Evolutionary conservation across 23 red algal genomes (phyloP).

Genomic region (Gracilaria gracilis): DNA sequence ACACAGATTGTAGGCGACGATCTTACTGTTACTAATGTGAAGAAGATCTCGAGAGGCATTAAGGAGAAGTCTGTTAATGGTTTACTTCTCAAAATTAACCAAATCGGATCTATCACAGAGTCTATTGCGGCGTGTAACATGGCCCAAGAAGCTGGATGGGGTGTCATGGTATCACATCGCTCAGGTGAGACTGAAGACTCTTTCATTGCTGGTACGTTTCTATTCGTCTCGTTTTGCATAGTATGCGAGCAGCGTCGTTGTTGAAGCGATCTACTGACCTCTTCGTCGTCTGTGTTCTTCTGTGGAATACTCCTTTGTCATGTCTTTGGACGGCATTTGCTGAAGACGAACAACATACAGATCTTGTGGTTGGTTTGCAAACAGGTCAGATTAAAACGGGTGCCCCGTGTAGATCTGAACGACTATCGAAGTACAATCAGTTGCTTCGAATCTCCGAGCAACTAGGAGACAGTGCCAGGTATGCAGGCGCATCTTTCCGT

Average conservation of each 20-base stretch:
- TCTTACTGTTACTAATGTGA: conserved; percentile 92
- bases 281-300: not conserved
- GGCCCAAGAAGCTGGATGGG: conserved; percentile 84
- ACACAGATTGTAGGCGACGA: conserved; percentile 98
- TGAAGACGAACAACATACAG: too few species aligned
- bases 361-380: conserved; percentile 93
- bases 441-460: conserved; percentile 93
- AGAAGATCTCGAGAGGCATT: conserved; percentile 81
- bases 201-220: conserved; percentile 73
- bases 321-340: not conserved
- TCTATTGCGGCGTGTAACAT: conserved; percentile 87
- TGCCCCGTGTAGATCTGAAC: conserved; percentile 95
- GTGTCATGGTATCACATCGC: conserved; percentile 97
- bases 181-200: conserved; percentile 94
- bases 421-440: conserved; percentile 99
- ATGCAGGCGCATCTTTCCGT: conserved; percentile 86
- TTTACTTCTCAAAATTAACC: conserved; percentile 96
- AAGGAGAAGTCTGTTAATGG: conserved; percentile 84
- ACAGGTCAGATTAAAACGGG: conserved; percentile 98
- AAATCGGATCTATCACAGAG: conserved; percentile 95
- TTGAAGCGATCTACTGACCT: conserved; percentile 11
- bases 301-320: not conserved
- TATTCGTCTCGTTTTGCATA: not conserved
- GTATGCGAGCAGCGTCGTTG: not conserved
- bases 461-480: conserved; percentile 76